Evolutionary conservation across 1,284 basidiomycete species (phyloP), one percentile per base, ranked within the genome.

Genomic region (Stygiomarasmius scandens): DNA sequence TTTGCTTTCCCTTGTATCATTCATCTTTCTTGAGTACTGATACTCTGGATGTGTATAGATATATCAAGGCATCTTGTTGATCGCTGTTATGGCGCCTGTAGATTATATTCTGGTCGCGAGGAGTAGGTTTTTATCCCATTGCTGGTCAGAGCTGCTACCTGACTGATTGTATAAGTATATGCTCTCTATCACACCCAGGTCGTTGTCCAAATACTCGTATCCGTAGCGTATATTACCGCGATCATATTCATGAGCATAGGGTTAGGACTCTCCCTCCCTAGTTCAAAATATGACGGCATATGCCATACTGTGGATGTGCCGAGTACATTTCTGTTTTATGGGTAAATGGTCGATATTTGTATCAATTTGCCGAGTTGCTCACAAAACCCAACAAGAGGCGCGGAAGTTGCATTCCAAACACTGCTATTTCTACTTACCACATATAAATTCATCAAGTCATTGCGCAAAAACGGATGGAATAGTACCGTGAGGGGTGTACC

Each of bases 191-290:
- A 14, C 46, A 2, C 10, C 16, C 19, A 36, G n/a, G 12, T 10
- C 4, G 2, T 20, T 20, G 34, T 49, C 22, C 45, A 20, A 3
- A 38, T 2, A 6, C 32, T 43, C 22, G 32, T 55, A 3, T n/a
- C 5, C 36, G 27, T 49, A 11, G 38, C 27, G 6, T 55, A 36
- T 19, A 3, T 27, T 23, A 32, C 48, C 45, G 45, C 47, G 27
- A 49, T 55, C 1, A 24, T 38, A 2, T 14, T 11, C 34, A 49
- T 55, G 45, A 24, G 3, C 22, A 14, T 41, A 3, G 54, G 54
- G 10, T 38, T 55, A 6, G 54, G 23, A 4, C 19, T 55, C 24
- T 44, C 53, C n/a, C 29, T 55, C 14, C 54, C 54, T 1, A 22
- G 32, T 19, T 32, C 49, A n/a, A n/a, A 3, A 3, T 55, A 38